Evolutionary conservation across 2,329 filamentous ascomycete genomes (phyloP), one percentile per base, ranked within the genome.

Genomic region (Fusarium sp.): DNA sequence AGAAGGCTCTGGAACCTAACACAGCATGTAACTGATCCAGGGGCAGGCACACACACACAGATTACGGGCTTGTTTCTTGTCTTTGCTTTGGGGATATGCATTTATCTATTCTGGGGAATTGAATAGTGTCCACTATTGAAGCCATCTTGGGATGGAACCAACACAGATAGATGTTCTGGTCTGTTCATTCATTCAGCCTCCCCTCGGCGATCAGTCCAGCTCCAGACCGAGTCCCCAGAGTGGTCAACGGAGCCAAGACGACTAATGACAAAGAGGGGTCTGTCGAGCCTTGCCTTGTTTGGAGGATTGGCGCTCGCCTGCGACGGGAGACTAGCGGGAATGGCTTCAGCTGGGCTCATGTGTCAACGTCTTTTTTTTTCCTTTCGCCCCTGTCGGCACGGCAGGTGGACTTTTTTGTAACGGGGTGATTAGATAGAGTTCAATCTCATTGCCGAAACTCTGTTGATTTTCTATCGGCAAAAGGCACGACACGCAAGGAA

Each of bases 1-100:
- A 51, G 53, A 27, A 62, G 38, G 20, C 67, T 62, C 67, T 65
- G 50, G 63, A 65, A 65, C 40, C 33, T 57, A 20, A 38, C 49
- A 68, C 57, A 44, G 23, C 49, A 68, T 46, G 23, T 6, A 33
- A 16, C 14, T 42, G 54, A 40, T 54, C 38, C 36, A 60, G 51
- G 64, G 60, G 18, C 44, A 23, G 11, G 29, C n/a, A 25, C 25
- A 51, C 31, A 50, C 53, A 57, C 36, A 44, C 23, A 23, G 14
- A 11, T 36, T 9, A 33, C 34, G 34, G 40, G 40, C 36, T 33
- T 38, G 16, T n/a, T 13, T 29, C 9, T 29, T 29, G 27, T 42
- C 40, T 46, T 42, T 42, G 38, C 38, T 42, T 42, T 42, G 38
- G 38, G 11, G 38, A 46, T n/a, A 44, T 46, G 42, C 42, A 9